Base-by-base conservation (phyloP, 129 eudicot genomes). In the Smallanthus sonchifolius region DNA sequence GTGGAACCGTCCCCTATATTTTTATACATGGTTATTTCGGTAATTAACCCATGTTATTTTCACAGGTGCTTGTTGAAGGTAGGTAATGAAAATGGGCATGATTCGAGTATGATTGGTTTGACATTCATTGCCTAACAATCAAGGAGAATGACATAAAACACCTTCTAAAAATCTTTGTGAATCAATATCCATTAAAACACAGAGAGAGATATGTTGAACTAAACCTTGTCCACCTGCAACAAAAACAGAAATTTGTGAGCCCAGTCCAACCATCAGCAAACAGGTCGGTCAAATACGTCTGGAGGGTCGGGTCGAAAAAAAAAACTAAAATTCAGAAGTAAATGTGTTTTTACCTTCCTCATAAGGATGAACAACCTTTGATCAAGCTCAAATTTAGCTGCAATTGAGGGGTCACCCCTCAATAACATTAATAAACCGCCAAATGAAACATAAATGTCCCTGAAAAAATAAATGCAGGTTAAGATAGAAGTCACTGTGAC, bases 361-460 rank as follows among this genome's bases (percentile, higher is more conserved):
- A 91, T 83, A 47, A 94, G 95, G 68, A 94, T 79, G 74, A 94
- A 94, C 80, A 94, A 74, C 86, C 85, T 94, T 81, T 90, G 97
- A 81, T 94, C 99, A 51, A 94, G 97, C 85, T 94, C 97, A 55
- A 94, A 90, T 76, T 86, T 87, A 16, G 90, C 83, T 40, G 95
- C 90, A 79, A 85, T 84, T 36, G 93, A 81, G 24, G 90, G 88
- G 59, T 94, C 99, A 34, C 95, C 99, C 72, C 72, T 85, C 76
- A 94, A 79, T 96, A 81, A 65, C 98, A 94, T 91, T 83, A 94
- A 80, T 19, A 94, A 84, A 36, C 98, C 98, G 11, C 96, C 98
- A 73, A 94, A 94, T 0, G 98, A 94, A 57, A 88, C 86, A 77
- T 79, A 88, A 20, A 94, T 83, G 77, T 90, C 97, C 77, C 98